A percentile compares a stretch with the other conserved stretches of the same genome.
Conservation (phyloP, 345 rosid species). For the Mallotus nudiflorus region DNA sequence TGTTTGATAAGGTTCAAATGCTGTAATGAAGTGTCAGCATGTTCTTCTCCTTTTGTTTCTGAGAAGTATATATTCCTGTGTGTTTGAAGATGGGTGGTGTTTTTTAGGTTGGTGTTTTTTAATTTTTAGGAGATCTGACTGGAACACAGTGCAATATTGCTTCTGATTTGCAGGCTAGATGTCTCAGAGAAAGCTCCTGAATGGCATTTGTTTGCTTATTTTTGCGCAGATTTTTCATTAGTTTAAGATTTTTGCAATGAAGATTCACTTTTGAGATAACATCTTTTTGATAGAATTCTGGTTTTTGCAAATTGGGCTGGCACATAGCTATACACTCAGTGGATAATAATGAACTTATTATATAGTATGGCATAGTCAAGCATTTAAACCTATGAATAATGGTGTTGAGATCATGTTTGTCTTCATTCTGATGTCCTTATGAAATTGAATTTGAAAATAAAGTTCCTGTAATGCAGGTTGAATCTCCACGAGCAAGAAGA, state of each 20-base stretch:
- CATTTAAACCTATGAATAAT: not conserved
- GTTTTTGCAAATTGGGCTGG: not conserved
- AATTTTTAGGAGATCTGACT: not conserved
- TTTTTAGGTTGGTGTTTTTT: too few species aligned
- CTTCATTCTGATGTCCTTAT: not conserved
- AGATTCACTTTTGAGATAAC: not conserved
- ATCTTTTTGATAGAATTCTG: not conserved
- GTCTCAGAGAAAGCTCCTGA: not conserved
- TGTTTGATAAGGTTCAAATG: not conserved
- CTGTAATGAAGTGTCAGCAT: not conserved
- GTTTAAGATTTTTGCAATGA: not conserved
- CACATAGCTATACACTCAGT: not conserved
- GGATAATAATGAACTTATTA: not conserved
- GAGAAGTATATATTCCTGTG: not conserved
- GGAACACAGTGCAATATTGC: not conserved
- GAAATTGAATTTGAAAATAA: not conserved
- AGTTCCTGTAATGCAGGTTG: slow-evolving; percentile 41
- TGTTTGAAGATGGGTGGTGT: not conserved
- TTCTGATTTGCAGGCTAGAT: not conserved
- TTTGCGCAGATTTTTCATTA: not conserved
- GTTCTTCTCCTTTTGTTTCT: not conserved
- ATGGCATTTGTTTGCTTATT: not conserved
- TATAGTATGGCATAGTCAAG: not conserved
- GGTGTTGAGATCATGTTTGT: not conserved
- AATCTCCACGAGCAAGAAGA: slow-evolving; percentile 48